A percentile compares a stretch with the other conserved stretches of the same genome.
Conservation (phyloP, 2,329 filamentous ascomycete species). For the Rhynchosporium agropyri region DNA sequence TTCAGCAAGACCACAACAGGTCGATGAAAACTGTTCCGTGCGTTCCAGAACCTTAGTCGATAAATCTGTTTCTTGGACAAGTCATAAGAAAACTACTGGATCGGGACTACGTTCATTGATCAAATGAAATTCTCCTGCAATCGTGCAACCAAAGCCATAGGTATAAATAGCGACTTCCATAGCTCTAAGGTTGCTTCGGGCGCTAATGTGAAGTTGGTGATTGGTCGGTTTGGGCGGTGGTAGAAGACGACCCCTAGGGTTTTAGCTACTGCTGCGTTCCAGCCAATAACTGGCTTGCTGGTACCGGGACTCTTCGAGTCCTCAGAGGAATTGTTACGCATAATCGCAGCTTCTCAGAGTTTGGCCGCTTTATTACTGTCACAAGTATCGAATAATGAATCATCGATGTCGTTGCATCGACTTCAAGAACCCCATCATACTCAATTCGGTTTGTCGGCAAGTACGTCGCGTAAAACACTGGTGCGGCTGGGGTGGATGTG, state of each 20-base stretch:
- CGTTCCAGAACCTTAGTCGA: background rate
- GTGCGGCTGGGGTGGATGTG: background rate
- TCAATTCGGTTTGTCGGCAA: background rate
- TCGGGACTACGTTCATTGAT: background rate
- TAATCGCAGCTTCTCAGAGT: background rate
- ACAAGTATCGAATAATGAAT: constrained; percentile 2
- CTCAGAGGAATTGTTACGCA: too few relatives aligned
- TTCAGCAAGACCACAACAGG: background rate
- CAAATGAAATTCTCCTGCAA: background rate
- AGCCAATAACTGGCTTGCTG: constrained; percentile 1
- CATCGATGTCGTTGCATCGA: background rate
- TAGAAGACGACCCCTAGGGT: constrained; percentile 2
- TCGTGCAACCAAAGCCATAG: background rate
- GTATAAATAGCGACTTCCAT: constrained; percentile 6
- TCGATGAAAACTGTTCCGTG: background rate
- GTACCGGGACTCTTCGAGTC: too few relatives aligned
- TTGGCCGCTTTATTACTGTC: constrained; percentile 1
- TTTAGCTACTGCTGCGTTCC: background rate
- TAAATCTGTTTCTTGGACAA: background rate
- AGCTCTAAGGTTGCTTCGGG: constrained; percentile 4
- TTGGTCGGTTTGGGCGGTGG: constrained; percentile 1
- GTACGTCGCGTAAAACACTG: background rate
- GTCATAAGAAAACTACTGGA: background rate
- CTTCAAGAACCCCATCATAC: background rate
- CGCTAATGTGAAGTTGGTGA: constrained; percentile 5